Evolutionary conservation across 768 basidiomycete genomes (phyloP), one percentile per base, ranked within the genome.

Genomic region (Tricholoma hemisulphureum): DNA sequence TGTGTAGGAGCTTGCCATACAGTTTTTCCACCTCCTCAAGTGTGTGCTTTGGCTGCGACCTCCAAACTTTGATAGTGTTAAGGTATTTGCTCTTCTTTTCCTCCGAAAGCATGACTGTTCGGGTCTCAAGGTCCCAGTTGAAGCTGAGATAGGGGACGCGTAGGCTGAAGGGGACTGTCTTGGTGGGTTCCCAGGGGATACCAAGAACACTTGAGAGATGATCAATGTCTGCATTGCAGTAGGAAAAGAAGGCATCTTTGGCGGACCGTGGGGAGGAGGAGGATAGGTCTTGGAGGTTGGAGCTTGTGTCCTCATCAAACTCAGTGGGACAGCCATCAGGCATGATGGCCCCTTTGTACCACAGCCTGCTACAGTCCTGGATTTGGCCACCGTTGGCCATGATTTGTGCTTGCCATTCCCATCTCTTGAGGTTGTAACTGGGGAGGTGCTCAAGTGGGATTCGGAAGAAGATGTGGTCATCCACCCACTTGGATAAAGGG

Each of bases 211-310:
- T 16, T 0, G 76, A 76, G 0, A 78, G 24, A 0, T 2, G 6
- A 41, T 80, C 68, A 21, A 82, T 76, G 57, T 81, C 77, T 0
- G 24, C 55, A 8, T 69, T 50, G 37, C 46, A 28, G 45, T 70
- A 71, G 2, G 63, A 63, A 54, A 34, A 69, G 0, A 16, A 0
- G 0, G 6, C 6, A 23, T 73, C 69, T 9, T 61, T 48, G 0
- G 11, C 4, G 0, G 63, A 63, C 0, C 61, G 54, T 0, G 67
- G 62, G 0, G 67, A 68, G 3, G n/a, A 7, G 4, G 7, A 1
- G 0, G 72, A 69, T 2, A 71, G 58, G 51, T 74, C 70, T 0
- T 2, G 10, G 6, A 64, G 52, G 5, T 6, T 6, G 23, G 23
- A 23, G 10, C 23, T 11, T 1, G 11, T 16, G 13, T 45, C 43